These are phyloP conservation scores for Cryptosporidium meleagridis DNA, from an alignment of 169 alveolate genomes.

Conservation along the genomic window DNA sequence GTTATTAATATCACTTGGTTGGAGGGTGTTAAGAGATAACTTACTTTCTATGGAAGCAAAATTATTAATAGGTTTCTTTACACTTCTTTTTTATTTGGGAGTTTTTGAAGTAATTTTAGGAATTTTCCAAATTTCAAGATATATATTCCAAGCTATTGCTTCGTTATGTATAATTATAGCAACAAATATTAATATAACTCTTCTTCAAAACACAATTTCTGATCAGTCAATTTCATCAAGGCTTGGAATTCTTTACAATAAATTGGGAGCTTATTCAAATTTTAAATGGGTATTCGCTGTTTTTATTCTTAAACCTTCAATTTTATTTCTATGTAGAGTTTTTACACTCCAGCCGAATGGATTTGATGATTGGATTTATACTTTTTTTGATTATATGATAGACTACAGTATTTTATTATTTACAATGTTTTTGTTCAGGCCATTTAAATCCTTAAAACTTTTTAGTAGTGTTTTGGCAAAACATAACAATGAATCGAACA, in stretches of 20 bases:
- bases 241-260: constrained; percentile 58
- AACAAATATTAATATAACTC: constrained; percentile 54
- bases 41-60: constrained; percentile 41
- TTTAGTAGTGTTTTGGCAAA: constrained; percentile 11
- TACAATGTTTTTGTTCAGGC: constrained; percentile 20
- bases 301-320: constrained; percentile 48
- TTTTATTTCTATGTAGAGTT: constrained; percentile 38
- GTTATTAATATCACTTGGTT: constrained; percentile 67
- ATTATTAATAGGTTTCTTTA: constrained; percentile 20
- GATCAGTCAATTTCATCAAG: constrained; percentile 68
- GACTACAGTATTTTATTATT: constrained; percentile 12
- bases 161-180: constrained; percentile 52
- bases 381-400: constrained; percentile 6
- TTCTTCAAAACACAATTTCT: constrained; percentile 57
- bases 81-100: constrained; percentile 35
- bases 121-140: constrained; percentile 60
- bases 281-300: constrained; percentile 47
- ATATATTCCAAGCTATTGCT: constrained; percentile 40
- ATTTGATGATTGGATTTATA: constrained; percentile 64
- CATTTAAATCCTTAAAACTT: constrained; percentile 29
- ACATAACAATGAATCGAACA: not conserved
- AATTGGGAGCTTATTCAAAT: constrained; percentile 40
- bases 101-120: constrained; percentile 47
- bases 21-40: constrained; percentile 63
- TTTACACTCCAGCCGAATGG: constrained; percentile 52